Evolutionary conservation across 225 moss, liverwort and hornwort species (phyloP).

Genomic region (Pseudisothecium myosuroides): DNA sequence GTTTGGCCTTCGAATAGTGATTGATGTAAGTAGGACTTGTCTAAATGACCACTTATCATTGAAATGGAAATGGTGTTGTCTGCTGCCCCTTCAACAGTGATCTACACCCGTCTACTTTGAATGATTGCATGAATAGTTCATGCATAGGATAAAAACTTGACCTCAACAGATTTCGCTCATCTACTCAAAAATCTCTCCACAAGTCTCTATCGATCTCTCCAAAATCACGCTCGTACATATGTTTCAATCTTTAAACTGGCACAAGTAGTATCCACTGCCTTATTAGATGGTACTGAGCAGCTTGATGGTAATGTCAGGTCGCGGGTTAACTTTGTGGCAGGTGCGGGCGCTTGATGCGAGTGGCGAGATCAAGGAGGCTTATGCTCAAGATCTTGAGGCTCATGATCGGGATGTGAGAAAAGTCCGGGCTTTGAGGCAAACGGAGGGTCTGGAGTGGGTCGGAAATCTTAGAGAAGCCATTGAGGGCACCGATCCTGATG

Average conservation of each 20-base stretch:
- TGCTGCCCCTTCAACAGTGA: not conserved
- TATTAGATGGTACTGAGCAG: not conserved
- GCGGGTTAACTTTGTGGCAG: constrained; percentile 18
- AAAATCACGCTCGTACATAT: not conserved
- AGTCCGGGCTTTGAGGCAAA: constrained; percentile 9
- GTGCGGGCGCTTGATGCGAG: constrained; percentile 5
- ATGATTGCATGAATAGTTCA: not conserved
- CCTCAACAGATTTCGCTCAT: not conserved
- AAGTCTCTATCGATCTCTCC: not conserved
- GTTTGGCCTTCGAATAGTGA: not conserved
- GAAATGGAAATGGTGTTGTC: not conserved
- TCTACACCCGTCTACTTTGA: not conserved
- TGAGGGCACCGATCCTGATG: constrained; percentile 14
- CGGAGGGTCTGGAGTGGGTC: constrained; percentile 14
- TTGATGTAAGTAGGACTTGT: not conserved
- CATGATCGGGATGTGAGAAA: constrained; percentile 14
- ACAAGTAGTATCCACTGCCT: not conserved
- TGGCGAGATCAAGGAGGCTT: constrained; percentile 5
- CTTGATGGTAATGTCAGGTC: constrained; percentile 10
- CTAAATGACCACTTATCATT: not conserved
- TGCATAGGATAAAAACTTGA: not conserved
- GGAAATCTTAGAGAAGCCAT: constrained; percentile 14
- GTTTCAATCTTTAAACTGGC: not conserved
- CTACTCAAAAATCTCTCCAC: not conserved
- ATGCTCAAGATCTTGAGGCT: constrained; percentile 2